phyloP scores from a whole-genome alignment of 2,329 filamentous ascomycete species.

The Dactylellina cionopaga region DNA sequence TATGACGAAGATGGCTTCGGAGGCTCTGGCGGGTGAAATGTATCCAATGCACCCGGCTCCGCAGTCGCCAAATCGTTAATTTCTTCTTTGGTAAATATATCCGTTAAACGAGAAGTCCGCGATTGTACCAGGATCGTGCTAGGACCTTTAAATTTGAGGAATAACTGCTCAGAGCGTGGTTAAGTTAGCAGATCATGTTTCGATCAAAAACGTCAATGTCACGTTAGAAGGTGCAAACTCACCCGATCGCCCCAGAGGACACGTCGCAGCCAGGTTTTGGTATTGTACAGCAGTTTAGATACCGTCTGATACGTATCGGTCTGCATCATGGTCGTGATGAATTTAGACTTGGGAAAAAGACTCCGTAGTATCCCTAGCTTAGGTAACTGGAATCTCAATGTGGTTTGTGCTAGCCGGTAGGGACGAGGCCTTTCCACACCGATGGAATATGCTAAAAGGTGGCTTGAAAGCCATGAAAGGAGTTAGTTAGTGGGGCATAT shows the following conservation, averaged over 20 bases:
- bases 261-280: slow-evolving; percentile 80
- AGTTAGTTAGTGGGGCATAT: neutral
- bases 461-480: slow-evolving; percentile 64
- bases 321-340: slow-evolving; percentile 76
- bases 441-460: slow-evolving; percentile 88
- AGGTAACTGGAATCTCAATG: slow-evolving; percentile 80
- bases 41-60: slow-evolving; percentile 75
- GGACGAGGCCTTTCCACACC: slow-evolving; percentile 75
- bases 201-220: too few species aligned
- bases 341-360: slow-evolving; percentile 76
- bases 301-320: slow-evolving; percentile 78
- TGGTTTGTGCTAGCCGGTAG: slow-evolving; percentile 84
- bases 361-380: slow-evolving; percentile 68
- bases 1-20: neutral
- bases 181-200: slow-evolving; percentile 50
- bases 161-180: slow-evolving; percentile 65
- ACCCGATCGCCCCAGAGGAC: slow-evolving; percentile 92
- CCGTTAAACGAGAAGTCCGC: slow-evolving; percentile 79
- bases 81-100: slow-evolving; percentile 79
- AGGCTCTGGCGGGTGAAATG: slow-evolving; percentile 62
- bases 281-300: slow-evolving; percentile 71
- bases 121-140: slow-evolving; percentile 87
- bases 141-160: slow-evolving; percentile 88
- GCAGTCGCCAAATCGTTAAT: slow-evolving; percentile 90
- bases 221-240: slow-evolving; percentile 57